Conservation (phyloP, 805 yeast genomes). For the Hanseniaspora guilliermondii region DNA sequence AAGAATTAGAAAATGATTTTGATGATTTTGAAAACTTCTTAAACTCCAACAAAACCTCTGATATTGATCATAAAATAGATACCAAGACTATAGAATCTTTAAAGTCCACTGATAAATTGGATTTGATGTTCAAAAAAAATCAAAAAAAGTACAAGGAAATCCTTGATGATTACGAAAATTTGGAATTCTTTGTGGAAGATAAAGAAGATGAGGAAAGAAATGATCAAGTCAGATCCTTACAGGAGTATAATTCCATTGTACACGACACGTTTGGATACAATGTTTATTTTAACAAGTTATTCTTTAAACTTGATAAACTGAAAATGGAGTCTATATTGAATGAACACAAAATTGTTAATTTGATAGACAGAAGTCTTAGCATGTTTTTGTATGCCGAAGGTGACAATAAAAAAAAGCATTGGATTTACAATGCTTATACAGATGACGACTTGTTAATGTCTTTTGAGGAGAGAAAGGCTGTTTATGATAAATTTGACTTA, state of each 20-base stretch:
- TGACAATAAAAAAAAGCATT: background rate
- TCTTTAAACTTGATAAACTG: background rate
- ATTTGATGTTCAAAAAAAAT: background rate
- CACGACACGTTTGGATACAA: conserved; percentile 5
- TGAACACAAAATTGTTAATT: background rate
- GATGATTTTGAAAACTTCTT: conserved; percentile 1
- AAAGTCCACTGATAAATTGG: background rate
- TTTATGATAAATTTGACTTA: background rate
- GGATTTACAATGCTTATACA: background rate
- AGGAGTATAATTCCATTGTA: background rate
- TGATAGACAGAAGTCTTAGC: background rate
- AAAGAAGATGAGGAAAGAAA: conserved; percentile 12
- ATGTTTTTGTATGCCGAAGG: background rate
- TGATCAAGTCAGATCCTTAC: background rate
- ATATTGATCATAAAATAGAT: background rate
- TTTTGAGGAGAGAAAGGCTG: background rate
- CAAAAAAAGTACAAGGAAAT: background rate
- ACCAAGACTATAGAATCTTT: background rate
- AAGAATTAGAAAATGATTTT: conserved; percentile 5
- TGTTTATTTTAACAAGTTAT: background rate
- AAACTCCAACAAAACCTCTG: too few relatives aligned
- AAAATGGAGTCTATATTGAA: background rate
- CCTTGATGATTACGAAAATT: background rate
- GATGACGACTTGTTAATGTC: background rate
- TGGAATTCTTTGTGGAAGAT: conserved; percentile 4